Conservation (phyloP, 176 grass and related monocot species). For the Echinochloa phyllopogon region DNA sequence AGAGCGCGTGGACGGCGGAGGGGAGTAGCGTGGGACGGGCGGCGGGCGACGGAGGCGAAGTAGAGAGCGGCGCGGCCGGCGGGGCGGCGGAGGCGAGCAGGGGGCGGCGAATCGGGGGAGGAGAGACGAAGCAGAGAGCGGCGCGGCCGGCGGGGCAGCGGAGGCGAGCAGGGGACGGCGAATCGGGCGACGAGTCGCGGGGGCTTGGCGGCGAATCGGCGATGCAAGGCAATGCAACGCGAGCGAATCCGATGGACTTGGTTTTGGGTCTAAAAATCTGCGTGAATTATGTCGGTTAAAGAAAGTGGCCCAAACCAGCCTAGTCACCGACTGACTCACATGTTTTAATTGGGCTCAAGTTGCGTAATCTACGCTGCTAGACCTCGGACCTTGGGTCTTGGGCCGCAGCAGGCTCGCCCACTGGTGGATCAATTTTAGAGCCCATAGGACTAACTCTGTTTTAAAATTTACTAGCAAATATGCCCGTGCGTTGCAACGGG, state of each 20-base stretch:
- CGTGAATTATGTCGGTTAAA: neutral
- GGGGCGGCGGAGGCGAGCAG: neutral
- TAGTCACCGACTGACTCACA: neutral
- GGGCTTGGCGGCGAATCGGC: neutral
- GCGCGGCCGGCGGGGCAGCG: neutral
- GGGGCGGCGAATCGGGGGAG: neutral
- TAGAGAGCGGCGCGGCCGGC: neutral
- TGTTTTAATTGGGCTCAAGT: neutral
- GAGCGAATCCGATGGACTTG: neutral
- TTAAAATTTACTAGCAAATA: no score
- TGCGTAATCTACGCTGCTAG: no score
- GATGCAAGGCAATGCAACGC: neutral
- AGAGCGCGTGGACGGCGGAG: no score
- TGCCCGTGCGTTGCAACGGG: no score
- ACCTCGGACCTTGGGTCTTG: neutral
- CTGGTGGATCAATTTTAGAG: no score
- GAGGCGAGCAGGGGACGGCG: neutral
- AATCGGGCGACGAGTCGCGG: neutral
- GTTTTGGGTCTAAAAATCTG: neutral
- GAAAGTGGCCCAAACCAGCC: neutral
- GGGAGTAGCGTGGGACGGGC: no score
- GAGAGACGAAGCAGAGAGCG: neutral
- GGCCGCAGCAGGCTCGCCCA: no score
- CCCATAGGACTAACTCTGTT: no score
- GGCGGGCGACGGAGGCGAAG: neutral